Base-by-base conservation (phyloP, 495 filamentous ascomycete species). In the Xylaria cubensis region DNA sequence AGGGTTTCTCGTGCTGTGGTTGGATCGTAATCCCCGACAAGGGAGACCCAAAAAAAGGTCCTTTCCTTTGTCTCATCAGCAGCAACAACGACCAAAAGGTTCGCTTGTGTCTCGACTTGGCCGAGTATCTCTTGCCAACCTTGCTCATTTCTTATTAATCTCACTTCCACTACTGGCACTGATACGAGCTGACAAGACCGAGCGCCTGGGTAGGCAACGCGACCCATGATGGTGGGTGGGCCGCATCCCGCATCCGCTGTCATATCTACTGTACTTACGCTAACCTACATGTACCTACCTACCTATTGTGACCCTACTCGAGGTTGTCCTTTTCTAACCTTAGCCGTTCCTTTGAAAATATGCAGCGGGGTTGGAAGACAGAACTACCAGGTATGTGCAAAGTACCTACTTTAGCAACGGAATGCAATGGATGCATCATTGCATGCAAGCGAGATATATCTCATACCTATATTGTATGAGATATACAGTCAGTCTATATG, bases 361-460 rank as follows among this genome's bases (percentile, higher is more conserved):
- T 24, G n/a, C 19, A n/a, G 46, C 17, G 46, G 46, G 46, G 15
- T 8, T 17, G 17, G 7, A 21, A 53, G 50, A 6, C 50, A 53
- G 50, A 13, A 53, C 50, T 10, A 7, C 7, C 13, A 41, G 21
- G 15, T 62, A 42, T 24, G 32, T 41, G 12, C 34, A 19, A 13
- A 19, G 15, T 41, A 41, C n/a, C n/a, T n/a, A n/a, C 58, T 8
- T 41, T 21, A n/a, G 61, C 21, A 29, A 32, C 24, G 19, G 36
- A 56, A 56, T 67, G 65, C 44, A 50, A 56, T 21, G 58, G 21
- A 44, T 19, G 34, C 34, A 29, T 44, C 56, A 70, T 70, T 70
- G 68, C 68, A 70, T 70, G 67, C 67, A 50, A 26, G 68, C 42
- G 29, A 63, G 55, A 69, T 61, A 55, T 67, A 36, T 24, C 15